Evolutionary conservation across 2,329 filamentous ascomycete species (phyloP).

Genomic region (Penicillium sp.): DNA sequence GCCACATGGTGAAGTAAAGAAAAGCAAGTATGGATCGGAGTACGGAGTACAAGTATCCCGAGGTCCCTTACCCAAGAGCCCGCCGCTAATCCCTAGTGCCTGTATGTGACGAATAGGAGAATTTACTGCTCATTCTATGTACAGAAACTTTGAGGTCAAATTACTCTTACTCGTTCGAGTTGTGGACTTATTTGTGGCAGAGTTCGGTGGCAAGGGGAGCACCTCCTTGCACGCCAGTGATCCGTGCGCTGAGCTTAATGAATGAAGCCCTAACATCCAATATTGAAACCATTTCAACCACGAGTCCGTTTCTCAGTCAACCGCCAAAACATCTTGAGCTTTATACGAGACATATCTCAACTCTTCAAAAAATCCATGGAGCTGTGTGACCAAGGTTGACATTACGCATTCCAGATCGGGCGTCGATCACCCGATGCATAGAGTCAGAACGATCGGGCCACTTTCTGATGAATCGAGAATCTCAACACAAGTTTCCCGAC

Average conservation of each 20-base stretch:
- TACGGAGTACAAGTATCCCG: background rate
- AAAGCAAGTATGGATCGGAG: background rate
- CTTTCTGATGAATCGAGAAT: constrained; percentile 10
- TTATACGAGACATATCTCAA: background rate
- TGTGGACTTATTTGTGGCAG: background rate
- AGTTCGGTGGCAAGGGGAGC: constrained; percentile 1
- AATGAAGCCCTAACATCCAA: constrained; percentile 6
- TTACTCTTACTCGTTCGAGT: background rate
- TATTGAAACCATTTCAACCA: constrained; percentile 4
- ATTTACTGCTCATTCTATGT: background rate
- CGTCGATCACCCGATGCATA: constrained; percentile 10
- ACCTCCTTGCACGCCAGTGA: constrained; percentile 10
- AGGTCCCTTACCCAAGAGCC: background rate
- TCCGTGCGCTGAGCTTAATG: constrained; percentile 13
- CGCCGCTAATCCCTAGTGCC: background rate
- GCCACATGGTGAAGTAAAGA: background rate
- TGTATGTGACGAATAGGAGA: background rate
- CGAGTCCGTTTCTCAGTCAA: constrained; percentile 3
- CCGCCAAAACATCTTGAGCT: background rate
- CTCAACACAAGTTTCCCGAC: background rate
- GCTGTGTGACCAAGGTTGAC: constrained; percentile 2
- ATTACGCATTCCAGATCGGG: background rate
- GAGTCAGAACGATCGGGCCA: constrained; percentile 1
- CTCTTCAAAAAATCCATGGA: constrained; percentile 4
- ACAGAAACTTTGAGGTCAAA: no score